Conservation (phyloP, 169 alveolate genomes). For the Ichthyophthirius multifiliis region DNA sequence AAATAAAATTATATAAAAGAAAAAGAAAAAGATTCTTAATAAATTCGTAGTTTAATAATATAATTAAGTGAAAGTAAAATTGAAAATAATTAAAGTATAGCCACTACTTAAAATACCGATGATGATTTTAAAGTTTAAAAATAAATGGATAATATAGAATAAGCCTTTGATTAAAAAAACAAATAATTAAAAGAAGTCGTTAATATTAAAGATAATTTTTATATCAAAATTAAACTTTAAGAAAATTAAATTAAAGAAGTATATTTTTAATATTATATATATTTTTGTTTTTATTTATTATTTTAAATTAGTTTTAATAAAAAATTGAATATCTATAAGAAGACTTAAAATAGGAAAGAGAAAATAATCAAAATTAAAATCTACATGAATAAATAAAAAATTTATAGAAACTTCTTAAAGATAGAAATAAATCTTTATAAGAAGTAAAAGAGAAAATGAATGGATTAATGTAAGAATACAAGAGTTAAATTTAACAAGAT, state of each 20-base stretch:
- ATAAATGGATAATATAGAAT: background rate
- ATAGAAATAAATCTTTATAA: background rate
- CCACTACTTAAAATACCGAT: background rate
- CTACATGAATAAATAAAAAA: background rate
- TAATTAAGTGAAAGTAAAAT: background rate
- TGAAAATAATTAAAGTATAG: background rate
- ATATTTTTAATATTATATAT: background rate
- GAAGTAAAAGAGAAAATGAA: background rate
- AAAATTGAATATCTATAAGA: background rate
- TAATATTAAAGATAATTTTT: too few species aligned
- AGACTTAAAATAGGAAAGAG: background rate
- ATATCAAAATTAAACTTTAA: too few species aligned
- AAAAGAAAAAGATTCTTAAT: constrained; percentile 30
- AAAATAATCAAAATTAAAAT: background rate
- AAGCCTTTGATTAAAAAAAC: background rate
- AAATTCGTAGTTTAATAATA: too few species aligned
- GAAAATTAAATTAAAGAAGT: background rate
- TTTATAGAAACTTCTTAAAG: background rate
- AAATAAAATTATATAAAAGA: constrained; percentile 2
- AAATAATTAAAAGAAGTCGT: background rate
- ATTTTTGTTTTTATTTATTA: background rate
- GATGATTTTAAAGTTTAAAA: background rate
- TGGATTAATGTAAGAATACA: background rate
- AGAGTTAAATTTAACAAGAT: background rate
- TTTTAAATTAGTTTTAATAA: background rate